Percentiles rank a stretch among this genome's conserved stretches.
Evolutionary conservation across 2,329 filamentous ascomycete species (phyloP).

Genomic region (Penicillium thymicola): DNA sequence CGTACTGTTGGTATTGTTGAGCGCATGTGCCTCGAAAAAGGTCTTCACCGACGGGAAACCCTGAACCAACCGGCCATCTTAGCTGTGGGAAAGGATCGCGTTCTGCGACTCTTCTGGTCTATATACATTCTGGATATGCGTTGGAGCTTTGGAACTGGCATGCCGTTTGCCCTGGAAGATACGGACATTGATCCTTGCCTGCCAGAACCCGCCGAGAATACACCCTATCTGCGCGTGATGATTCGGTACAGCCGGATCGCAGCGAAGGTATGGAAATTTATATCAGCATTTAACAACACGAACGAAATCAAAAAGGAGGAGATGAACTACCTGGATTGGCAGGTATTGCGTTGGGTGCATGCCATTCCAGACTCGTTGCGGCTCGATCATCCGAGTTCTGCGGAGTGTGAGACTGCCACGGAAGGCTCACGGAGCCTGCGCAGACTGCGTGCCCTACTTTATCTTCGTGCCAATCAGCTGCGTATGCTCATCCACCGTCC

Average conservation of each 20-base stretch:
- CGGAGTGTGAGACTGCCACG: constrained; percentile 41
- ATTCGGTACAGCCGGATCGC: constrained; percentile 77
- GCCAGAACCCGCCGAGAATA: constrained; percentile 63
- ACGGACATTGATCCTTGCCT: constrained; percentile 76
- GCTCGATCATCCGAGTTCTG: constrained; percentile 54
- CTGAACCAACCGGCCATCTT: constrained; percentile 63
- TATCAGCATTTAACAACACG: constrained; percentile 66
- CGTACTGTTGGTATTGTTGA: constrained; percentile 82
- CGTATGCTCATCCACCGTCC: constrained; percentile 85
- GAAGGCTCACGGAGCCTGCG: constrained; percentile 59
- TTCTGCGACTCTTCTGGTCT: constrained; percentile 78
- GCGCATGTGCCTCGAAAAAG: constrained; percentile 73
- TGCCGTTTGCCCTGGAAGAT: constrained; percentile 80
- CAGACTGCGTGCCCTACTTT: constrained; percentile 76
- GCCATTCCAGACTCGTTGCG: constrained; percentile 62
- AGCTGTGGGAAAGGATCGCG: constrained; percentile 64
- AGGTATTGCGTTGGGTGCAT: constrained; percentile 80
- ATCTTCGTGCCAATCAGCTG: constrained; percentile 84
- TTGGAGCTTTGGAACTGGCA: constrained; percentile 83
- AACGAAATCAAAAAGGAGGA: constrained; percentile 68
- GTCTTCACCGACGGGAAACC: constrained; percentile 74
- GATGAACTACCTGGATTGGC: constrained; percentile 74
- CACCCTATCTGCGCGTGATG: constrained; percentile 79
- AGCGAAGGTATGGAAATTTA: constrained; percentile 79
- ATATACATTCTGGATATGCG: constrained; percentile 82